Evolutionary conservation across 176 grass and related monocot genomes (phyloP), one percentile per base, ranked within the genome.

Genomic region (Bothriochloa decipiens): DNA sequence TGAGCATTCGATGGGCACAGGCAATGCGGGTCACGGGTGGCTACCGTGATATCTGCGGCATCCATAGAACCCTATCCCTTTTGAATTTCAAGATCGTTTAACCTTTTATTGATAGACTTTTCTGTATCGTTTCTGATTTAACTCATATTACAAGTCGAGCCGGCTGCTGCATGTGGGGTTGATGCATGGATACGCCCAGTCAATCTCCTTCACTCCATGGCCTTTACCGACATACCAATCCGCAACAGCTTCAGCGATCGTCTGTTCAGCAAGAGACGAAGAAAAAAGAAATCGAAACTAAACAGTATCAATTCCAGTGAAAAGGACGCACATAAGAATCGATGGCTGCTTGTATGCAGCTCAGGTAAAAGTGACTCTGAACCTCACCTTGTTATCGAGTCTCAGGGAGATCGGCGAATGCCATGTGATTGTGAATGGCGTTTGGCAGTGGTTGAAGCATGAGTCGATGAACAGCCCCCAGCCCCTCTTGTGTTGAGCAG

Each of bases 381-480:
- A 65, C 22, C 77, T 66, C 58, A 84, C 76, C 82, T 89, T 89
- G 4, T 91, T 80, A 55, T 75, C 73, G 53, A 93, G 60, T 52
- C 78, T 79, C 2, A 80, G 82, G 6, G 91, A 89, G 52, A 77
- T 57, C 5, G 39, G 42, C n/a, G 86, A 85, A 41, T 86, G 76
- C 91, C 91, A 96, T 45, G 83, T 70, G 64, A 81, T 76, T 23
- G 18, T 50, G 15, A 28, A 81, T 17, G 65, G 22, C 4, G 84
- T 87, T 81, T 96, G 94, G 83, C 91, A 93, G 85, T 93, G 94
- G 14, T 29, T 68, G 75, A 89, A 96, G 63, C 94, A 96, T 61
- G 91, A 96, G 68, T 93, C 86, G 20, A 97, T 70, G 81, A 97
- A 97, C 72, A 91, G 3, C 1, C 94, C 94, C 86, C 76, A 78